Base-by-base conservation (phyloP, 2,329 filamentous ascomycete species). In the Beauveria sp. region DNA sequence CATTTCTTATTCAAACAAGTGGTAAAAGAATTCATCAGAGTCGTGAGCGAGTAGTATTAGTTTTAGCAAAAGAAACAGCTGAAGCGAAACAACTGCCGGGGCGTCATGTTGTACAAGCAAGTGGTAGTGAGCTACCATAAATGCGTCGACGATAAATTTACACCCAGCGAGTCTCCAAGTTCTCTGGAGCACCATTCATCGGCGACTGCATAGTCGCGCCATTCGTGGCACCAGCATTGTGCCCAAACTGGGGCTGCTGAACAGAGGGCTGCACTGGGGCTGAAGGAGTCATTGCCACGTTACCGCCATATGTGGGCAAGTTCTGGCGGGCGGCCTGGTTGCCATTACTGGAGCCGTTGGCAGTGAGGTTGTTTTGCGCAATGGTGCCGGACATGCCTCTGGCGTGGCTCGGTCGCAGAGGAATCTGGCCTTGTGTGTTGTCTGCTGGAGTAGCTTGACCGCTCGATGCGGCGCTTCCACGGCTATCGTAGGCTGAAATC, bases 401-500 rank as follows among this genome's bases (percentile, higher is more conserved):
- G 65, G 68, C 69, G 66, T 78, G 77, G 54, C 69, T 63, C 45
- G 76, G 70, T 16, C 81, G 81, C 30, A 83, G 67, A 4, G 79
- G 72, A 45, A 84, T 78, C 70, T 86, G 83, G 16, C 81, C 81
- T 63, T 81, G 77, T 1, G 79, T 79, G 47, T 78, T 70, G 63
- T 86, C 83, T 16, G 79, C 73, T 1, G 82, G 79, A 18, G 81
- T 82, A 12, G 73, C 73, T 67, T 84, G 81, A 26, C 79, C 80
- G 57, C 77, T 82, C 38, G 70, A 73, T n/a, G 71, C 67, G 61
- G 75, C 73, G 59, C 71, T 74, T 62, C 73, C 75, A 56, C 77
- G 77, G 63, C 73, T 78, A 65, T 87, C 85, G 64, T 81, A 81
- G 28, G 82, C 78, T 66, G 85, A 79, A 62, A 99, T 89, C 81